These are phyloP conservation scores for Neopestalotiopsis sp. DNA, from an alignment of 2,329 filamentous ascomycete genomes.

Conservation along the genomic window DNA sequence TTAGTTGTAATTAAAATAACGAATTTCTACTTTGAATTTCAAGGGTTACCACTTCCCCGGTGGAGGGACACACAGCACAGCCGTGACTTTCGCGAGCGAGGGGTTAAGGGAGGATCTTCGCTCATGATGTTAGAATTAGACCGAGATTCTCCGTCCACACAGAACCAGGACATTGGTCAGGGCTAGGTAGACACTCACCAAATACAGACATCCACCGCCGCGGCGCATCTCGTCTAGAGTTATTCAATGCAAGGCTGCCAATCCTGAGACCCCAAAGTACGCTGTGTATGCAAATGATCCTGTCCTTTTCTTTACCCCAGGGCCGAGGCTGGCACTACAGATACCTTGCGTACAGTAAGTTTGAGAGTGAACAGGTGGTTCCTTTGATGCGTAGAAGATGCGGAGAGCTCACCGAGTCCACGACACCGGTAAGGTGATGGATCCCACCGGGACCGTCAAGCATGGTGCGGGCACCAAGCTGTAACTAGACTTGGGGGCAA, in stretches of 20 bases:
- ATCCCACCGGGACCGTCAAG: background rate
- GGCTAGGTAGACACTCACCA: background rate
- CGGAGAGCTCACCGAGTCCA: background rate
- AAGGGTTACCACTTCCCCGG: background rate
- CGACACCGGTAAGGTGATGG: background rate
- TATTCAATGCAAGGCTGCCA: background rate
- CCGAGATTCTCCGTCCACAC: constrained; percentile 18
- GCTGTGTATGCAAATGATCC: background rate
- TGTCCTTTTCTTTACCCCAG: background rate
- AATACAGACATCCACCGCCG: background rate
- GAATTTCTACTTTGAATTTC: background rate
- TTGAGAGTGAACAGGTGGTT: background rate
- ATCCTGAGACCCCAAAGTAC: background rate
- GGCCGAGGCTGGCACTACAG: background rate
- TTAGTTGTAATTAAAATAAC: background rate
- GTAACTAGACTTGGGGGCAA: background rate
- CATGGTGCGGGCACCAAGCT: background rate
- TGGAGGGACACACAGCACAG: background rate
- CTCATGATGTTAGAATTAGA: background rate
- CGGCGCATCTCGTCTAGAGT: background rate
- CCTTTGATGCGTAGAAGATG: background rate
- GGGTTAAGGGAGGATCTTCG: background rate
- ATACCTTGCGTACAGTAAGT: background rate
- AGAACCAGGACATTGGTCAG: constrained; percentile 10
- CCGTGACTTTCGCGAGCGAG: background rate